Percentiles rank a stretch among this genome's conserved stretches.
Evolutionary conservation across 495 filamentous ascomycete species (phyloP).

Genomic region (Aspergillus avenaceus): DNA sequence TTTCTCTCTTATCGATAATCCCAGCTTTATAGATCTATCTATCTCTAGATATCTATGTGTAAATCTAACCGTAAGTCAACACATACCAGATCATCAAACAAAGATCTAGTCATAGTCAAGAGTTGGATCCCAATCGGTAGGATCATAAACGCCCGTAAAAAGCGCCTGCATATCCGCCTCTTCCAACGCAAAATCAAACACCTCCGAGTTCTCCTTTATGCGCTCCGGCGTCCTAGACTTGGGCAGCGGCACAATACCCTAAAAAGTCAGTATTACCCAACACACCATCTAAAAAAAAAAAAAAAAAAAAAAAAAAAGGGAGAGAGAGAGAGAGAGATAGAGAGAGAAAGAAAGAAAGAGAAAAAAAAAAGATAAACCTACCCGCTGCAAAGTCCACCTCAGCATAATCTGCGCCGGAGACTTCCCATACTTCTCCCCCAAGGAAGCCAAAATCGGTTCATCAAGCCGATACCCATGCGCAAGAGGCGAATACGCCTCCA

Average conservation of each 20-base stretch:
- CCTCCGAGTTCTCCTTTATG: slow-evolving; percentile 65
- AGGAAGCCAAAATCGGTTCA: slow-evolving; percentile 51
- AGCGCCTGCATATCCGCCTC: slow-evolving; percentile 54
- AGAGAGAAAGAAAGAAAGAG: too few relatives aligned
- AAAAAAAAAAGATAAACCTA: slow-evolving; percentile 12
- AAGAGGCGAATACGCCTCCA: slow-evolving; percentile 79
- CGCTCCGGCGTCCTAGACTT: slow-evolving; percentile 55
- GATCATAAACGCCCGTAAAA: slow-evolving; percentile 54
- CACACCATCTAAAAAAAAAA: neutral
- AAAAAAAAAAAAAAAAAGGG: neutral
- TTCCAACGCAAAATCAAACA: slow-evolving; percentile 79
- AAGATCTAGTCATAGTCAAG: slow-evolving; percentile 41
- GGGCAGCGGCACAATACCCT: slow-evolving; percentile 60
- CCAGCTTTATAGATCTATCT: too few relatives aligned
- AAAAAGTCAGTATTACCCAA: neutral
- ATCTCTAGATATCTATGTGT: too few relatives aligned
- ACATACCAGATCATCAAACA: too few relatives aligned
- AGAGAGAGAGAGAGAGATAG: neutral
- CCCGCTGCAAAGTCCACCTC: slow-evolving; percentile 79
- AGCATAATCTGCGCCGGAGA: slow-evolving; percentile 74
- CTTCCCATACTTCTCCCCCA: slow-evolving; percentile 70
- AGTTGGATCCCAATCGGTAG: slow-evolving; percentile 61
- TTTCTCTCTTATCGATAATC: too few relatives aligned
- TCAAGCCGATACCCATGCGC: slow-evolving; percentile 60
- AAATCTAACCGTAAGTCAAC: neutral